These are phyloP conservation scores for Pyrenula aspistea DNA, from an alignment of 495 filamentous ascomycete species.

Conservation along the genomic window DNA sequence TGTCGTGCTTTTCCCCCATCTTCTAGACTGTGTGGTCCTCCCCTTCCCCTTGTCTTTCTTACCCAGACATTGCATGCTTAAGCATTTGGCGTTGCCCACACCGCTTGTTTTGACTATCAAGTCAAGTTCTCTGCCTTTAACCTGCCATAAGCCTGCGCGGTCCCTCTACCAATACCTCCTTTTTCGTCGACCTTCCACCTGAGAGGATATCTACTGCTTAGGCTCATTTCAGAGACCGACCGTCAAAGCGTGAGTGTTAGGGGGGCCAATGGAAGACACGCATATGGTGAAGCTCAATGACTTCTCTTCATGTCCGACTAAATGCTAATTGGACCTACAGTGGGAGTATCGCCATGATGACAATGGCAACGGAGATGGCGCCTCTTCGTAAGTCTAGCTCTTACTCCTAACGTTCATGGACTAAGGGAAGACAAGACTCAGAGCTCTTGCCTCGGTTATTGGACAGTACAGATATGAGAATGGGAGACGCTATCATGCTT, in stretches of 20 bases:
- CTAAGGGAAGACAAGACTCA: slow-evolving; percentile 5
- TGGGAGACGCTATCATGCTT: slow-evolving; percentile 16
- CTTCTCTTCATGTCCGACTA: neutral
- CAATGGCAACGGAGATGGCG: slow-evolving; percentile 2
- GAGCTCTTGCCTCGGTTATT: slow-evolving; percentile 8
- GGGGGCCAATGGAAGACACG: neutral
- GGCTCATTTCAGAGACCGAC: no score
- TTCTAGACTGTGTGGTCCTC: neutral
- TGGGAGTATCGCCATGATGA: slow-evolving; percentile 4
- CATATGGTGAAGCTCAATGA: neutral
- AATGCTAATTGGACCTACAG: slow-evolving; percentile 1
- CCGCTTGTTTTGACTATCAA: neutral
- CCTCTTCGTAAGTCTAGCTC: slow-evolving; percentile 8
- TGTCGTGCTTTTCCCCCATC: neutral
- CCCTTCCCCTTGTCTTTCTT: neutral
- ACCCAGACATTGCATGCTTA: neutral
- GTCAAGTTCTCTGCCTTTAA: neutral
- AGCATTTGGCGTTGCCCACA: neutral
- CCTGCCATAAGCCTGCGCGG: no score
- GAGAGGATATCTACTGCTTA: no score
- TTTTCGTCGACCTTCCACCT: no score
- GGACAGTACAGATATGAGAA: slow-evolving; percentile 13
- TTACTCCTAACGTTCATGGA: neutral
- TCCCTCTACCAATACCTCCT: no score
- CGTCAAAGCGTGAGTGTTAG: no score